Evolutionary conservation across 352 stramenopile species (phyloP).

Genomic region (Globisporangium acanthophoron): DNA sequence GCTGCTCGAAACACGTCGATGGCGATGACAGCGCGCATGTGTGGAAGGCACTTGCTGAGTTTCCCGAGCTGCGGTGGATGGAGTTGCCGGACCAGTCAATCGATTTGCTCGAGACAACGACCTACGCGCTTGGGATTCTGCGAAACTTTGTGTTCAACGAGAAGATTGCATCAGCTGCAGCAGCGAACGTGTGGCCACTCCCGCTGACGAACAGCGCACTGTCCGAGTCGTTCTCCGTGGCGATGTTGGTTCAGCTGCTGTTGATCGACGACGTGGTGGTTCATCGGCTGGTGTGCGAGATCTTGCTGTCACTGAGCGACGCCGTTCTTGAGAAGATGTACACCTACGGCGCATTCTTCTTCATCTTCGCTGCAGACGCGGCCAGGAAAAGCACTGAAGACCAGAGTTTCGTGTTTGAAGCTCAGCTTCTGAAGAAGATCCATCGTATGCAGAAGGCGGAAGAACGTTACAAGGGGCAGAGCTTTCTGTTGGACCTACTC

Average conservation of each 20-base stretch:
- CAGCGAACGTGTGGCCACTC: conserved; percentile 44
- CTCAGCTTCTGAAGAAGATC: conserved; percentile 50
- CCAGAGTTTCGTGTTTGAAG: conserved; percentile 47
- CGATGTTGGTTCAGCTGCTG: conserved; percentile 60
- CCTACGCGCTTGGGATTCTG: conserved; percentile 48
- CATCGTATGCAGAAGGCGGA: conserved; percentile 55
- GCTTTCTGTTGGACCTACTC: conserved; percentile 63
- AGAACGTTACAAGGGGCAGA: conserved; percentile 45
- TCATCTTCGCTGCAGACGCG: conserved; percentile 45
- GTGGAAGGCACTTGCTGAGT: conserved; percentile 59
- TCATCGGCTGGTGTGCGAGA: conserved; percentile 51
- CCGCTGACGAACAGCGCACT: conserved; percentile 52
- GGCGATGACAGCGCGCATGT: conserved; percentile 27
- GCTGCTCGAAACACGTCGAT: conserved; percentile 49
- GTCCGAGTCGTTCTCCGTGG: conserved; percentile 35
- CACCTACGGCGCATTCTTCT: conserved; percentile 64
- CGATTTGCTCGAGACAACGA: conserved; percentile 31
- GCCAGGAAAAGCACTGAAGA: conserved; percentile 20
- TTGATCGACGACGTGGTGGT: conserved; percentile 51
- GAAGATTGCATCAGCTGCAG: conserved; percentile 18
- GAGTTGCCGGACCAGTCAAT: conserved; percentile 64
- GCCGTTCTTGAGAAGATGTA: conserved; percentile 46
- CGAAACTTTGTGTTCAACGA: conserved; percentile 62
- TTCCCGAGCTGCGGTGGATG: conserved; percentile 77
- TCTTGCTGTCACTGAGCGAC: conserved; percentile 48